Conservation (phyloP, 2,329 filamentous ascomycete genomes). For the Sporothrix pseudoabietina region DNA sequence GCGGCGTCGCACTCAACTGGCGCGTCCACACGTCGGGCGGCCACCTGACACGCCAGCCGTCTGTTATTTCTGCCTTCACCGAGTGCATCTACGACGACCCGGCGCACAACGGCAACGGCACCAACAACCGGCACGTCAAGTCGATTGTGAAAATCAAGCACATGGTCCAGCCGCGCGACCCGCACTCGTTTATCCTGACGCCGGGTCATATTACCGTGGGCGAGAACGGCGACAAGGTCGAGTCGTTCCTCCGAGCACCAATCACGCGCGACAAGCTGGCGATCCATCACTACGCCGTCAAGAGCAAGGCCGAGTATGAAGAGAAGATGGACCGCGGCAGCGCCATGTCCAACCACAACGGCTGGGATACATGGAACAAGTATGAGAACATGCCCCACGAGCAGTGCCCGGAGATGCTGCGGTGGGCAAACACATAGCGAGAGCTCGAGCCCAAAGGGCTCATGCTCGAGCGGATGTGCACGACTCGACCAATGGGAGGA, state of each 20-base stretch:
- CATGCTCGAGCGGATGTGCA: too few species aligned
- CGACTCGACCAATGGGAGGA: neutral
- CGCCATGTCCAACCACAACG: conserved; percentile 33
- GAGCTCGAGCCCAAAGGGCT: neutral
- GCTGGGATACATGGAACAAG: conserved; percentile 27
- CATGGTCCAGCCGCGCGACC: conserved; percentile 27
- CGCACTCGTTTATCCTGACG: conserved; percentile 29
- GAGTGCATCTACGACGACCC: conserved; percentile 29
- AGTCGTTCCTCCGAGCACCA: conserved; percentile 6
- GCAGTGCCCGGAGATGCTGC: conserved; percentile 29
- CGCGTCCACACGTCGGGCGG: conserved; percentile 32
- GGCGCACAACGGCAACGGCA: conserved; percentile 9
- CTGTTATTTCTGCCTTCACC: conserved; percentile 25
- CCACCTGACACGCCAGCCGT: conserved; percentile 29
- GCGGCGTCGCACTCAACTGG: conserved; percentile 30
- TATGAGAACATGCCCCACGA: conserved; percentile 27
- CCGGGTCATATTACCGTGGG: conserved; percentile 26
- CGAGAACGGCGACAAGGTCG: conserved; percentile 30
- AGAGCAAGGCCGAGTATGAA: conserved; percentile 31
- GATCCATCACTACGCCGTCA: conserved; percentile 31
- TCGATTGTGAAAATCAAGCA: conserved; percentile 28
- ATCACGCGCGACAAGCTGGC: conserved; percentile 31
- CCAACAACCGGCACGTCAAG: conserved; percentile 32
- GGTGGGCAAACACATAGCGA: conserved; percentile 28
- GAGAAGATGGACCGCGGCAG: conserved; percentile 33